Conservation (phyloP, 2,329 filamentous ascomycete genomes). For the Penicillium decumbens region DNA sequence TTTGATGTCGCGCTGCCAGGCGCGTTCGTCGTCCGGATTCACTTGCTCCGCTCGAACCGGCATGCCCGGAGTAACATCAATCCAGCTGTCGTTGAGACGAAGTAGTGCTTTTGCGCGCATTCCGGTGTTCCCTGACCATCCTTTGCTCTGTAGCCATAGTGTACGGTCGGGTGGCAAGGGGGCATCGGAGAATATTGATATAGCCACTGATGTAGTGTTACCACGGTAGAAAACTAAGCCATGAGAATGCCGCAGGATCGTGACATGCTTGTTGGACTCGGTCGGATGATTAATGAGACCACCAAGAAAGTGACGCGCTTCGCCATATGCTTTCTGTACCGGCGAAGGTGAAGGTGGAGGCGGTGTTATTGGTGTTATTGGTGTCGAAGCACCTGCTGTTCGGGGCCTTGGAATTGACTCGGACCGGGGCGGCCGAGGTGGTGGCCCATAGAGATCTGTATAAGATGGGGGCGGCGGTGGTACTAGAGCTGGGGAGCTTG, state of each 20-base stretch:
- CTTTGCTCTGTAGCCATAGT: constrained; percentile 64
- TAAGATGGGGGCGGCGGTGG: constrained; percentile 20
- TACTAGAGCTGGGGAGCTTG: constrained; percentile 12
- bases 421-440: background rate
- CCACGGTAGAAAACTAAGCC: constrained; percentile 64
- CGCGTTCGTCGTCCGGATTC: constrained; percentile 56
- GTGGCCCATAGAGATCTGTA: constrained; percentile 16
- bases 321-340: constrained; percentile 40
- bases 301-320: constrained; percentile 62
- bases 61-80: constrained; percentile 61
- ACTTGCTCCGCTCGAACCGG: constrained; percentile 49
- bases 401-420: constrained; percentile 10
- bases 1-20: constrained; percentile 63
- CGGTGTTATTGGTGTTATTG: background rate
- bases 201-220: constrained; percentile 57
- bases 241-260: constrained; percentile 62
- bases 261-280: constrained; percentile 62
- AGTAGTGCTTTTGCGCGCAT: constrained; percentile 63
- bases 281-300: constrained; percentile 60
- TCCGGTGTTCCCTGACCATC: constrained; percentile 63
- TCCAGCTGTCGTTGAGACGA: constrained; percentile 57
- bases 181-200: constrained; percentile 60
- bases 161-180: constrained; percentile 55
- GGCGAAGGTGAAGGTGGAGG: constrained; percentile 12
- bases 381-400: constrained; percentile 8